A percentile compares a stretch with the other conserved stretches of the same genome.
Conservation (phyloP, 2,329 filamentous ascomycete species). For the Dactylella cylindrospora region DNA sequence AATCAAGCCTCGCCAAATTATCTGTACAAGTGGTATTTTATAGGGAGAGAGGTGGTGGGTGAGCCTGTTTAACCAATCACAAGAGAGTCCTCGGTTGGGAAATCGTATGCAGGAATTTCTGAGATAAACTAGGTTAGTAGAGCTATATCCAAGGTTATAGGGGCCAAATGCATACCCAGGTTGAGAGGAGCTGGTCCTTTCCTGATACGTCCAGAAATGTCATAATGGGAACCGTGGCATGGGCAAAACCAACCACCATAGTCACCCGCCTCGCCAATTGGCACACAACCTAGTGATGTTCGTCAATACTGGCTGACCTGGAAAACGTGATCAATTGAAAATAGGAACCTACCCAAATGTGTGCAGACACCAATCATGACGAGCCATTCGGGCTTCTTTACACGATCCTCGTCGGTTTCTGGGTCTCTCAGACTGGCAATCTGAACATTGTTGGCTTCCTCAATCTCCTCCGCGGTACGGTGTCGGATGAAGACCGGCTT, state of each 20-base stretch:
- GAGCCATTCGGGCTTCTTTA: constrained; percentile 98
- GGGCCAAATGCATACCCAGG: constrained; percentile 78
- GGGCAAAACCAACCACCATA: constrained; percentile 99
- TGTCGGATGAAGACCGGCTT: constrained; percentile 99
- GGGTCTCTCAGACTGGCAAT: constrained; percentile 84
- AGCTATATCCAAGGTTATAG: background rate
- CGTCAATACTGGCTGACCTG: constrained; percentile 1
- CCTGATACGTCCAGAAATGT: constrained; percentile 97
- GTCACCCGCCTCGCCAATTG: constrained; percentile 97
- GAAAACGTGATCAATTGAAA: background rate
- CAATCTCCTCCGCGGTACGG: constrained; percentile 89
- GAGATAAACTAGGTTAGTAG: constrained; percentile 66
- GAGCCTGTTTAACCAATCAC: constrained; percentile 75
- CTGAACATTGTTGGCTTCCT: constrained; percentile 87
- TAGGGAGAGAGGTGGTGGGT: background rate
- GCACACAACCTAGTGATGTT: constrained; percentile 72
- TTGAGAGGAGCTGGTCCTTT: constrained; percentile 97
- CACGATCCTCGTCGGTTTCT: constrained; percentile 84
- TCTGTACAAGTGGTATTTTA: constrained; percentile 31
- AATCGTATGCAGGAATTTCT: constrained; percentile 89
- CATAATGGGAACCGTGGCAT: constrained; percentile 99
- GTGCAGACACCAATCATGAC: constrained; percentile 99
- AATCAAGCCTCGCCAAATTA: constrained; percentile 29
- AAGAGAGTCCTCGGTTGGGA: constrained; percentile 83
- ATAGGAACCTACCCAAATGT: constrained; percentile 64